Base-by-base conservation (phyloP, 495 filamentous ascomycete species). In the Hyaloscypha variabilis region DNA sequence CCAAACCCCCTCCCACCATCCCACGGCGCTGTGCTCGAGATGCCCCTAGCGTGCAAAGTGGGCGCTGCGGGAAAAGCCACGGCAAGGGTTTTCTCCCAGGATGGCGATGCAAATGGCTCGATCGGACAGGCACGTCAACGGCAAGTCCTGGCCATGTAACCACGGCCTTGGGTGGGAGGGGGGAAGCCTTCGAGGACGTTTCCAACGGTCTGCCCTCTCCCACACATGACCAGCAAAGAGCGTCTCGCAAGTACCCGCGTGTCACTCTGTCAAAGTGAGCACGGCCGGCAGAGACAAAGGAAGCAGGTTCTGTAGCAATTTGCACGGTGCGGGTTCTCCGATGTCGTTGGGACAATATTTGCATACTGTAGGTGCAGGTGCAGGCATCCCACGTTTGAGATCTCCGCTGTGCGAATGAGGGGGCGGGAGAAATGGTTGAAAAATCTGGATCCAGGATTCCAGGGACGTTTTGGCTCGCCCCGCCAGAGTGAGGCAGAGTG, bases 341-440 rank as follows among this genome's bases (percentile, higher is more conserved):
- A 59, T 59, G 57, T 46, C 57, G 57, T 59, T 46, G 57, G 13
- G 21, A 34, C 23, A 4, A 46, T 17, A 17, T 4, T 46, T 8
- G 39, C 8, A 59, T 6, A 19, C 26, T n/a, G 39, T 58, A 58
- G 34, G 5, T 58, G 55, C 4, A 4, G 34, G n/a, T 49, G 31
- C 62, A 64, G 46, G 49, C 25, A 54, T 54, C 60, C 58, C 58
- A 61, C 58, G 58, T 50, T 50, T 50, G 42, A 61, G 51, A 61
- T 26, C 29, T 28, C 42, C 0, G 34, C 51, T 30, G 23, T 58
- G 54, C 54, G 53, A 59, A 51, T 51, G 11, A 34, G 42, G 49
- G n/a, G 28, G 21, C 26, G 34, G 23, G 21, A 24, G 17, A 59
- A 64, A 50, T 23, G 5, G 54, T 54, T 58, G 51, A 39, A 59